Conservation (phyloP, 2,329 filamentous ascomycete species). For the Talaromyces sp. region DNA sequence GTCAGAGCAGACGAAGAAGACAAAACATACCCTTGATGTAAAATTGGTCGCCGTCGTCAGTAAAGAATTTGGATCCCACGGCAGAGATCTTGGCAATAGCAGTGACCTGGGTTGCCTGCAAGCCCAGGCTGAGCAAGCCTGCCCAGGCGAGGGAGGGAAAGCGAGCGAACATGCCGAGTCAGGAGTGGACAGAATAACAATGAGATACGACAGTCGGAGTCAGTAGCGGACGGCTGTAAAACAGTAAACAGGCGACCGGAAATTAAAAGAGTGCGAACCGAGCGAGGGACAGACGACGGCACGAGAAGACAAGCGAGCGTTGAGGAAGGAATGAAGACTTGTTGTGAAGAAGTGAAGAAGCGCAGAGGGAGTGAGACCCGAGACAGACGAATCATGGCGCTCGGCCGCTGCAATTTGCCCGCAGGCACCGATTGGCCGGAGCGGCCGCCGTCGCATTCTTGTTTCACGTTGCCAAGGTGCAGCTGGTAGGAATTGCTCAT, state of each 20-base stretch:
- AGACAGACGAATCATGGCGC: background rate
- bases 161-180: constrained; percentile 7
- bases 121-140: constrained; percentile 21
- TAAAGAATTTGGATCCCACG: constrained; percentile 80
- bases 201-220: background rate
- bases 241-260: background rate
- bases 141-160: constrained; percentile 9
- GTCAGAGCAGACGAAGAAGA: background rate
- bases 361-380: background rate
- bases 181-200: background rate
- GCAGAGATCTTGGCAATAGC: constrained; percentile 53
- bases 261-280: background rate
- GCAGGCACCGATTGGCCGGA: background rate
- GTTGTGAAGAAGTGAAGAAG: background rate
- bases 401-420: background rate
- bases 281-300: background rate
- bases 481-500: too few species aligned
- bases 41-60: constrained; percentile 68
- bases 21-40: constrained; percentile 66
- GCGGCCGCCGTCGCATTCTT: background rate
- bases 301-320: background rate
- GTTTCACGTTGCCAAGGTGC: background rate
- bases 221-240: background rate
- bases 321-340: background rate
- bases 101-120: constrained; percentile 22